Percentiles rank a stretch among this genome's conserved stretches.
Conservation (phyloP, 2,329 filamentous ascomycete genomes). For the Tolypocladium guangdongense region DNA sequence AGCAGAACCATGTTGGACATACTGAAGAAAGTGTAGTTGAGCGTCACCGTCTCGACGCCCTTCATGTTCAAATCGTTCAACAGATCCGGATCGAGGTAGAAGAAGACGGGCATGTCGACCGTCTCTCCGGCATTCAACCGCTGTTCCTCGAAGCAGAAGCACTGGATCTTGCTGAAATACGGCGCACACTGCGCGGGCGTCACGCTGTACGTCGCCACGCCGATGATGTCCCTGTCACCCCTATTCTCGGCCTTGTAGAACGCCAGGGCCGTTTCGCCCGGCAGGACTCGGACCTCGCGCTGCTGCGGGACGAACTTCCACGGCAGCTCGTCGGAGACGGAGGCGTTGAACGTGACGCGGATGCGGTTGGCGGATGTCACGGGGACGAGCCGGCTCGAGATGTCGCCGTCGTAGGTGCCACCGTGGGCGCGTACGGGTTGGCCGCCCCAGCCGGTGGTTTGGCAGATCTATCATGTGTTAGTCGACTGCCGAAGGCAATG, state of each 20-base stretch:
- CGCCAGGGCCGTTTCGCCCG: slow-evolving; percentile 90
- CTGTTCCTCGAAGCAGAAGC: slow-evolving; percentile 98
- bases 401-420: slow-evolving; percentile 44
- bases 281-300: slow-evolving; percentile 87
- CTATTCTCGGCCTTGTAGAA: slow-evolving; percentile 97
- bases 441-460: slow-evolving; percentile 83
- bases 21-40: slow-evolving; percentile 99
- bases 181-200: slow-evolving; percentile 91
- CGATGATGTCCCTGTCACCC: slow-evolving; percentile 86
- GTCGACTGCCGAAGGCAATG: background rate
- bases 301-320: slow-evolving; percentile 98
- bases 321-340: slow-evolving; percentile 85
- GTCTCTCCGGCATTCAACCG: slow-evolving; percentile 88
- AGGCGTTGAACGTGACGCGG: slow-evolving; percentile 91
- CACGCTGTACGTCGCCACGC: slow-evolving; percentile 94
- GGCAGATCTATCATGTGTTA: slow-evolving; percentile 47
- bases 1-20: slow-evolving; percentile 28
- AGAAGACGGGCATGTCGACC: slow-evolving; percentile 99
- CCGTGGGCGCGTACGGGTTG: slow-evolving; percentile 77
- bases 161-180: slow-evolving; percentile 99
- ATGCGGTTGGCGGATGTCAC: slow-evolving; percentile 74
- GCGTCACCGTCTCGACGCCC: slow-evolving; percentile 85
- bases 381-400: slow-evolving; percentile 67
- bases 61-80: slow-evolving; percentile 86
- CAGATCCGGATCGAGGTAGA: slow-evolving; percentile 96